Conservation (phyloP, 345 rosid species). For the Populus alba region DNA sequence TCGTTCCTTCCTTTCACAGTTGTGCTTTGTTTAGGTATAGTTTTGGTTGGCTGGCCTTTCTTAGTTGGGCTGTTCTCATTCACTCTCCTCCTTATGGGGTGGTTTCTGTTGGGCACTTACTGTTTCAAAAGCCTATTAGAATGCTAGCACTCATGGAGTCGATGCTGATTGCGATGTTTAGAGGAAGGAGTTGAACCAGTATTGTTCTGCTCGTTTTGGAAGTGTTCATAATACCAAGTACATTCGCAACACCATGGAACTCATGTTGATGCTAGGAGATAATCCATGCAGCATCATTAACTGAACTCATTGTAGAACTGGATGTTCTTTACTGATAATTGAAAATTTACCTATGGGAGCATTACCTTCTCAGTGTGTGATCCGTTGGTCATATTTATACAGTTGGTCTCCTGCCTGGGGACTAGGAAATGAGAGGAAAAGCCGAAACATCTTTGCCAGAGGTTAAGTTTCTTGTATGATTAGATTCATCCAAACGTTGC, state of each 20-base stretch:
- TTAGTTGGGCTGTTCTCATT: slow-evolving; percentile 64
- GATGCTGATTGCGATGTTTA: slow-evolving; percentile 8
- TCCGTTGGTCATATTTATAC: not conserved
- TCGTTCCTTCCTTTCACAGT: slow-evolving; percentile 68
- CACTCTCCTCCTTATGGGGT: slow-evolving; percentile 54
- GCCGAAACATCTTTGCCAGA: not conserved
- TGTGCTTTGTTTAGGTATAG: slow-evolving; percentile 56
- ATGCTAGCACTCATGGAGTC: slow-evolving; percentile 30
- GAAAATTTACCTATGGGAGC: not conserved
- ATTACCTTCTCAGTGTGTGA: not conserved
- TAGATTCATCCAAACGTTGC: not conserved
- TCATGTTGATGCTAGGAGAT: not conserved
- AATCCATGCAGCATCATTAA: not conserved
- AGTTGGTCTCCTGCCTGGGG: not conserved
- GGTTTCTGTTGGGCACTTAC: slow-evolving; percentile 71
- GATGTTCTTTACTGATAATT: not conserved
- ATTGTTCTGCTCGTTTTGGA: slow-evolving; percentile 1
- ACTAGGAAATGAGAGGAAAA: not conserved
- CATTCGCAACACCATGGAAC: not conserved
- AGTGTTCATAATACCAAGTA: slow-evolving; percentile 19
- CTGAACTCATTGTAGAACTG: slow-evolving; percentile 5
- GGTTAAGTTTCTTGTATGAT: not conserved
- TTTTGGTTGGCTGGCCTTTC: slow-evolving; percentile 77
- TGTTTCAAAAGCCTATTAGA: slow-evolving; percentile 55
- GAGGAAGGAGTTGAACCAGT: not conserved